Conservation (phyloP, 306 rosid species). For the Crotalaria pallida region DNA sequence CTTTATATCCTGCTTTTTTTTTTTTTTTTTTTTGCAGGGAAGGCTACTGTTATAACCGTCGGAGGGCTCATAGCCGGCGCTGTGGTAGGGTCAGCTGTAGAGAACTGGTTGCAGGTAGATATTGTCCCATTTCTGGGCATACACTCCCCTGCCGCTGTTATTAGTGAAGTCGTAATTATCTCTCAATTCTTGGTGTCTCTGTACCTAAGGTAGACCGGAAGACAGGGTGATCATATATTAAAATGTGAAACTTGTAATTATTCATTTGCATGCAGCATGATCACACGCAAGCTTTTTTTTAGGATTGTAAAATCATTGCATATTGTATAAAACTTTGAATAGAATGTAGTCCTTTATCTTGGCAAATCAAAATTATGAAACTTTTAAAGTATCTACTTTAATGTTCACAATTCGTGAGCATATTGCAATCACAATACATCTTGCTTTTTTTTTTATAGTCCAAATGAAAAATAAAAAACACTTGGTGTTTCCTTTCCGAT, state of each 20-base stretch:
- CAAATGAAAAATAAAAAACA: not conserved
- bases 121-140: constrained; percentile 91
- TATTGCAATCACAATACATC: not conserved
- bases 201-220: constrained; percentile 63
- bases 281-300: constrained; percentile 29
- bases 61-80: constrained; percentile 95
- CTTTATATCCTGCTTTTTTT: not conserved
- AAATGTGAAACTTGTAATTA: constrained; percentile 68
- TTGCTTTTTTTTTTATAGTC: constrained; percentile 2
- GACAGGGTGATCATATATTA: constrained; percentile 27
- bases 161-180: constrained; percentile 74
- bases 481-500: not conserved
- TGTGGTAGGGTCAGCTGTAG: constrained; percentile 84
- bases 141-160: constrained; percentile 92
- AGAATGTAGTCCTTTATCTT: constrained; percentile 26
- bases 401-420: constrained; percentile 9
- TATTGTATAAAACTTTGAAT: constrained; percentile 53
- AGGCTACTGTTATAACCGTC: constrained; percentile 78
- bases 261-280: constrained; percentile 64
- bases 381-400: not conserved
- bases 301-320: constrained; percentile 59
- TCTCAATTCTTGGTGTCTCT: constrained; percentile 90
- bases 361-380: constrained; percentile 28
- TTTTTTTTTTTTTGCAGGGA: constrained; percentile 59
- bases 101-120: constrained; percentile 96